A percentile compares a stretch with the other conserved stretches of the same genome.
Evolutionary conservation across 1,139 yeast species (phyloP).

Genomic region (Geotrichum klebahnii): DNA sequence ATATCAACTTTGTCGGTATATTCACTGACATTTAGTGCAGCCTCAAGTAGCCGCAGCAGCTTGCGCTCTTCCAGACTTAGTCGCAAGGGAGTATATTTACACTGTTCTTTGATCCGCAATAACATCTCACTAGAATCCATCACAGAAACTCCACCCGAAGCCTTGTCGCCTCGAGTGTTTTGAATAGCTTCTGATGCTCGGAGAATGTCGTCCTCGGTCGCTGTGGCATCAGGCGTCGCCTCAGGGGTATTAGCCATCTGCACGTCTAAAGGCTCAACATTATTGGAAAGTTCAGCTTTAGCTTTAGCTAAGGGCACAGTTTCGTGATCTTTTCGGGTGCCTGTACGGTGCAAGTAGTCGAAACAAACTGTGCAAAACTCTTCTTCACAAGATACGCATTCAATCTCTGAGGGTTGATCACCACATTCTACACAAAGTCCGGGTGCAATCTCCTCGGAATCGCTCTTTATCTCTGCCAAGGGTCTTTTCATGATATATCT

Average conservation of each 20-base stretch:
- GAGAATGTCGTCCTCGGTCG: slow-evolving; percentile 2
- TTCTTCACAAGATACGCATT: slow-evolving; percentile 58
- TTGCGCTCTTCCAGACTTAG: slow-evolving; percentile 62
- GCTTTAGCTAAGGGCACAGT: background rate
- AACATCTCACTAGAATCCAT: slow-evolving; percentile 25
- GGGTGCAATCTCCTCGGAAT: background rate
- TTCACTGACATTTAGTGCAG: slow-evolving; percentile 71
- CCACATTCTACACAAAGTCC: slow-evolving; percentile 59
- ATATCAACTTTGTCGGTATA: slow-evolving; percentile 72
- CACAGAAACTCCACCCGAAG: background rate
- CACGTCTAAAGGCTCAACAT: background rate
- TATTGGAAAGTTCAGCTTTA: background rate
- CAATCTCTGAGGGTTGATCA: slow-evolving; percentile 60
- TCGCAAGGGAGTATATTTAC: slow-evolving; percentile 60
- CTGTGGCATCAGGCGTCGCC: background rate
- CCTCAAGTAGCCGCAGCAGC: slow-evolving; percentile 56
- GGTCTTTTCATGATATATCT: background rate
- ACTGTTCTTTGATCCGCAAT: slow-evolving; percentile 45
- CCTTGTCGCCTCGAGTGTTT: slow-evolving; percentile 9
- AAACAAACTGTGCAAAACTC: slow-evolving; percentile 64
- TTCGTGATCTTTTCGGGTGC: slow-evolving; percentile 33
- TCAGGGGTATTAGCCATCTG: slow-evolving; percentile 1
- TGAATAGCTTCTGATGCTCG: slow-evolving; percentile 5
- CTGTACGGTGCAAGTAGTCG: slow-evolving; percentile 62
- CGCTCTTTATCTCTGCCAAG: background rate